Percentiles rank a stretch among this genome's conserved stretches.
Evolutionary conservation across 2,329 filamentous ascomycete genomes (phyloP).

Genomic region (Gremmenia infestans): DNA sequence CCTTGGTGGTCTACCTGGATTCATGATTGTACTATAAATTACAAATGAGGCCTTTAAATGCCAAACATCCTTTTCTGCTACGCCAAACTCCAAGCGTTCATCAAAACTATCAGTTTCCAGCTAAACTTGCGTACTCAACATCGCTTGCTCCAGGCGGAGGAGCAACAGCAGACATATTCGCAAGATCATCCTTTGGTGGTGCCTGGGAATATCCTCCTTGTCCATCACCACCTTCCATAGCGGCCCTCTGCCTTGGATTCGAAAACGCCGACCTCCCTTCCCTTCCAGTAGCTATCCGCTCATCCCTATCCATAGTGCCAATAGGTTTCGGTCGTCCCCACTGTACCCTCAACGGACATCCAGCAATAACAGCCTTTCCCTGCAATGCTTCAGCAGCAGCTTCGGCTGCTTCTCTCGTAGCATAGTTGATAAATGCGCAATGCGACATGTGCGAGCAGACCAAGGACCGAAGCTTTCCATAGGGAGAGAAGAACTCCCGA

Average conservation of each 20-base stretch:
- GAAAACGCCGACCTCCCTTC: conserved; percentile 64
- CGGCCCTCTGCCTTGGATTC: conserved; percentile 37
- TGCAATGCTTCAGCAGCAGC: conserved; percentile 78
- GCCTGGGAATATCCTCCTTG: conserved; percentile 23
- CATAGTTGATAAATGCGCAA: conserved; percentile 94
- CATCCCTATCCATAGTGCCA: conserved; percentile 84
- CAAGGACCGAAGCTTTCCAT: conserved; percentile 85
- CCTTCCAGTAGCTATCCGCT: conserved; percentile 73
- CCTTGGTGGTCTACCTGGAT: background rate
- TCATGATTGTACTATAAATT: background rate
- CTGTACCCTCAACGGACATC: conserved; percentile 81
- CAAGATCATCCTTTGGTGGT: conserved; percentile 27
- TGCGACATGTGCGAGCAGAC: conserved; percentile 97
- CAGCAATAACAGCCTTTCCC: conserved; percentile 83
- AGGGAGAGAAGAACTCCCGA: conserved; percentile 81
- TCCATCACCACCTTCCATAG: conserved; percentile 21
- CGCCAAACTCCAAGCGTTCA: conserved; percentile 26
- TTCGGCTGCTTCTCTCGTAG: conserved; percentile 79
- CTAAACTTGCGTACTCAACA: conserved; percentile 78
- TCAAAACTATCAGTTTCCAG: conserved; percentile 60
- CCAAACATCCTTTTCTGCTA: conserved; percentile 10
- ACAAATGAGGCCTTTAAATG: background rate
- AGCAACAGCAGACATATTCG: conserved; percentile 47
- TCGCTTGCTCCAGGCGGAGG: conserved; percentile 76
- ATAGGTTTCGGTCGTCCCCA: conserved; percentile 93